phyloP scores from a whole-genome alignment of 345 rosid species.

The Arabis alpina region DNA sequence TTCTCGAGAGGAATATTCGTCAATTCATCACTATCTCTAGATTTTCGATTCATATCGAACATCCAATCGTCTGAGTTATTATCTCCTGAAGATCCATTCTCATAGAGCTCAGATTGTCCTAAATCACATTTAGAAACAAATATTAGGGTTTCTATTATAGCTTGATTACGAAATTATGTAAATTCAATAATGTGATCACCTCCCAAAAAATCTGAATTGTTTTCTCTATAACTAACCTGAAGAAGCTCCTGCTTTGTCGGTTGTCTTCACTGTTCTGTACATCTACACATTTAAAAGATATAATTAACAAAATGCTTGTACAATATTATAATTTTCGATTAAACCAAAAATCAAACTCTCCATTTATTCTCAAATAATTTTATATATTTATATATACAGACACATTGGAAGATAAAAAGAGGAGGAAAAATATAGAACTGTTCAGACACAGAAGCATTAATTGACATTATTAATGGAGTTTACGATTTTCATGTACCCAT shows the following conservation, averaged over 20 bases:
- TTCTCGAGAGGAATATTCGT: constrained; percentile 48
- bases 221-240: constrained; percentile 39
- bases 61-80: constrained; percentile 87
- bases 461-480: constrained; percentile 43
- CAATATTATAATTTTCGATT: constrained; percentile 1
- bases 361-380: not conserved
- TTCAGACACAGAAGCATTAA: constrained; percentile 44
- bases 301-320: not conserved
- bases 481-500: constrained; percentile 45
- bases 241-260: constrained; percentile 48
- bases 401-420: constrained; percentile 32
- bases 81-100: constrained; percentile 95
- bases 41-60: constrained; percentile 62
- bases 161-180: not conserved
- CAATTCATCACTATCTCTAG: constrained; percentile 54
- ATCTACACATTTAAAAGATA: constrained; percentile 30
- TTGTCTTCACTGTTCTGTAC: constrained; percentile 51
- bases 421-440: constrained; percentile 20
- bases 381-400: constrained; percentile 21
- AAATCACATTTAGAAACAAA: constrained; percentile 7
- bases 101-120: constrained; percentile 82
- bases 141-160: constrained; percentile 29
- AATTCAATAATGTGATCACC: not conserved
- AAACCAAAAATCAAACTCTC: constrained; percentile 17
- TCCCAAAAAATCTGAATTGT: constrained; percentile 13